Percentiles rank a stretch among this genome's conserved stretches.
phyloP scores from a whole-genome alignment of 2,329 filamentous ascomycete species.

The Monilinia aucupariae region DNA sequence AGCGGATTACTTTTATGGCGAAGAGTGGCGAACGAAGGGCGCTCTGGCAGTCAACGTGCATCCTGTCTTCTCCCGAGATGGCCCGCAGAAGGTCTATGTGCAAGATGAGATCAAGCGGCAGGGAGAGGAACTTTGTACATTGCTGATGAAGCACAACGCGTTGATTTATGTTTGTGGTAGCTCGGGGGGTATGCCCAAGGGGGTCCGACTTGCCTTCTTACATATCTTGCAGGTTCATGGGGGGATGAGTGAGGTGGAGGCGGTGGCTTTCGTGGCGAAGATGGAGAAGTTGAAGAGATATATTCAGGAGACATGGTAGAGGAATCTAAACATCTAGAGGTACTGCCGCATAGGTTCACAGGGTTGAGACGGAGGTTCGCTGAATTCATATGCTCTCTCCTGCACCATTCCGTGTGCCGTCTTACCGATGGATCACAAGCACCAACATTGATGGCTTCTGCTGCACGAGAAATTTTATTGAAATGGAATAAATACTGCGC shows the following conservation, averaged over 20 bases:
- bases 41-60: conserved; percentile 40
- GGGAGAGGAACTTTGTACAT: conserved; percentile 37
- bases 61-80: conserved; percentile 67
- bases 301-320: conserved; percentile 65
- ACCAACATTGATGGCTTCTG: background rate
- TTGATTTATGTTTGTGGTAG: conserved; percentile 52
- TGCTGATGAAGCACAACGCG: conserved; percentile 49
- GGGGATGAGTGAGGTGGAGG: conserved; percentile 39
- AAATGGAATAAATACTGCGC: too few relatives aligned
- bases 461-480: too few relatives aligned
- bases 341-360: background rate
- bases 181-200: conserved; percentile 66
- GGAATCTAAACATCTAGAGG: background rate
- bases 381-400: background rate
- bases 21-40: conserved; percentile 58
- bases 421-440: background rate
- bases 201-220: conserved; percentile 60
- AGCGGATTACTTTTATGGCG: conserved; percentile 74
- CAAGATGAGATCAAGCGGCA: conserved; percentile 41
- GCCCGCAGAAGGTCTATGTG: conserved; percentile 59
- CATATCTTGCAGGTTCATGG: conserved; percentile 47
- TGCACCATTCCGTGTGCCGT: background rate
- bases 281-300: conserved; percentile 60
- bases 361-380: background rate
- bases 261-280: conserved; percentile 48